These are phyloP conservation scores for Pseudonectria foliicola DNA, from an alignment of 2,329 filamentous ascomycete species.

Conservation along the genomic window DNA sequence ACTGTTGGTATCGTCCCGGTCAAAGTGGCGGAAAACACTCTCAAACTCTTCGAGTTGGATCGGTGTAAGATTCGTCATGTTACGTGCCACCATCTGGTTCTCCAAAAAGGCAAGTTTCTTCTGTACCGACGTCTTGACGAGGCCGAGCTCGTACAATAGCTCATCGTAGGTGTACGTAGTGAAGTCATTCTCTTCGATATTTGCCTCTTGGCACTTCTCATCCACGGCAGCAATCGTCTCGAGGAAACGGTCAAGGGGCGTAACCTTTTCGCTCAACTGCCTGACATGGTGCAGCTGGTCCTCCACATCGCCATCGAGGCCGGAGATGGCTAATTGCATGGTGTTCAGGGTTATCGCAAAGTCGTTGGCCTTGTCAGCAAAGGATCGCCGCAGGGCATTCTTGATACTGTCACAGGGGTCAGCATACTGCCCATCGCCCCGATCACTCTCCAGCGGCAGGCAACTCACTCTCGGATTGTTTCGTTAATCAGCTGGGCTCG, in stretches of 20 bases:
- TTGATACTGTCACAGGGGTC: slow-evolving; percentile 62
- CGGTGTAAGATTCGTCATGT: slow-evolving; percentile 97
- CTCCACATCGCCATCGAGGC: slow-evolving; percentile 94
- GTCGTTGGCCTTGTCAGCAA: slow-evolving; percentile 97
- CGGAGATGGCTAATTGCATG: slow-evolving; percentile 87
- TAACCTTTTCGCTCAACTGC: slow-evolving; percentile 74
- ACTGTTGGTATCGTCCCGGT: slow-evolving; percentile 84
- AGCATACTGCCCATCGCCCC: slow-evolving; percentile 12
- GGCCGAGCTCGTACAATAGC: slow-evolving; percentile 81
- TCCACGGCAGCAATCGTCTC: slow-evolving; percentile 81
- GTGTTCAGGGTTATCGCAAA: slow-evolving; percentile 94
- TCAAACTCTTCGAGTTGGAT: slow-evolving; percentile 99
- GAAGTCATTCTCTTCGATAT: slow-evolving; percentile 98
- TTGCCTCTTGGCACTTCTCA: slow-evolving; percentile 85
- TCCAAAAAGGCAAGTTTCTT: slow-evolving; percentile 97
- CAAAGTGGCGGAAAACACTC: slow-evolving; percentile 95
- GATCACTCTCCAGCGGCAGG: background rate
- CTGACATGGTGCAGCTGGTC: slow-evolving; percentile 87
- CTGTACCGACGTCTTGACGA: slow-evolving; percentile 85
- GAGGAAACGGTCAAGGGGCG: slow-evolving; percentile 85
- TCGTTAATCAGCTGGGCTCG: slow-evolving; percentile 95
- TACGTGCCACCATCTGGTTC: slow-evolving; percentile 96
- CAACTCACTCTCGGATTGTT: slow-evolving; percentile 79
- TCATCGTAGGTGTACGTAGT: slow-evolving; percentile 99
- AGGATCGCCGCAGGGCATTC: slow-evolving; percentile 82